Percentiles rank a stretch among this genome's conserved stretches.
Evolutionary conservation across 1,139 yeast genomes (phyloP).

Genomic region (Torulaspora pretoriensis): DNA sequence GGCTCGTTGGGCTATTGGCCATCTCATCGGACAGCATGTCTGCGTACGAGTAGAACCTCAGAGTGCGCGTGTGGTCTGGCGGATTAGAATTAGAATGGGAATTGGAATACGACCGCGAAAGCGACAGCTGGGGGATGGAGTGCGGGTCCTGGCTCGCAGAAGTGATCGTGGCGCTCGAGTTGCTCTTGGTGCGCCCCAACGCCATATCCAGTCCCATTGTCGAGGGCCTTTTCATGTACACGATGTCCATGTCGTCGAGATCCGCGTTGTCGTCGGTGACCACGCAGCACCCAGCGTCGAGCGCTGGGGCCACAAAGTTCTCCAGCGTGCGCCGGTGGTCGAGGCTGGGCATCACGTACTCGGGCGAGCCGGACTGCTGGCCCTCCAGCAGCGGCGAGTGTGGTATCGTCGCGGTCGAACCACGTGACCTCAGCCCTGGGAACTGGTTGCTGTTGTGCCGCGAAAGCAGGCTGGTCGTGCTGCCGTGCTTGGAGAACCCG

Average conservation of each 20-base stretch:
- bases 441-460: constrained; percentile 14
- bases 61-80: constrained; percentile 20
- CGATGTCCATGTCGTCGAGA: constrained; percentile 65
- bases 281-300: constrained; percentile 71
- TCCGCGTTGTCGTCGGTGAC: constrained; percentile 54
- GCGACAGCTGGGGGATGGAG: constrained; percentile 9
- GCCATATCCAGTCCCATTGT: constrained; percentile 59
- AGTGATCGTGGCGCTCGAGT: constrained; percentile 19
- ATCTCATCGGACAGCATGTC: constrained; percentile 65
- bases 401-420: constrained; percentile 11
- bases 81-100: constrained; percentile 7
- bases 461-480: constrained; percentile 12
- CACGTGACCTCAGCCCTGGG: constrained; percentile 9
- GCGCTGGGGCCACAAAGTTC: constrained; percentile 76
- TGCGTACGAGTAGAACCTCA: constrained; percentile 73
- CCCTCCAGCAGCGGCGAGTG: constrained; percentile 12
- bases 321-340: constrained; percentile 50
- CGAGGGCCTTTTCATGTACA: constrained; percentile 62
- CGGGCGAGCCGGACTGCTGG: constrained; percentile 5
- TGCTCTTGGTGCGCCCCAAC: constrained; percentile 42
- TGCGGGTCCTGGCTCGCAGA: constrained; percentile 6
- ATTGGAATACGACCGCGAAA: constrained; percentile 10
- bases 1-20: constrained; percentile 39
- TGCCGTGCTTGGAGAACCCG: constrained; percentile 14
- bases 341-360: constrained; percentile 15